These are phyloP conservation scores for Diospyros kaki DNA, from an alignment of 148 eudicot species.

Conservation along the genomic window DNA sequence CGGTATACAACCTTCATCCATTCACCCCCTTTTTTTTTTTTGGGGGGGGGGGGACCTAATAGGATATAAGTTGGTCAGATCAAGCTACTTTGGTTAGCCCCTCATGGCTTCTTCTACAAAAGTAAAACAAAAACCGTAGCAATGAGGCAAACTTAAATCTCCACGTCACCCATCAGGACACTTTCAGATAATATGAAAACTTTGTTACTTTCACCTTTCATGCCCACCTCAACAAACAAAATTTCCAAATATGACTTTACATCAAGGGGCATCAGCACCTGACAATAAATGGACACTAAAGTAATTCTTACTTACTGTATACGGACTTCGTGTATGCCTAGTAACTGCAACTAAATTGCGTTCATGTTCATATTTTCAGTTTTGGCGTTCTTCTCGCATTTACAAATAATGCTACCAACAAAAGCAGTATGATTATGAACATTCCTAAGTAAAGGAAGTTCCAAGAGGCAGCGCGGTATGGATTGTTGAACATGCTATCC, in stretches of 20 bases:
- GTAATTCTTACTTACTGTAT: background rate
- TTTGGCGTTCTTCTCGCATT: slow-evolving; percentile 7
- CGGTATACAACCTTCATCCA: no score
- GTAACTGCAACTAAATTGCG: background rate
- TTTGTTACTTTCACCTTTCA: background rate
- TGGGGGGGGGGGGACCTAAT: no score
- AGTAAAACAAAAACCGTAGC: no score
- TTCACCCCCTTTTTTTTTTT: no score
- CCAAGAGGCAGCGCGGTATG: slow-evolving; percentile 35
- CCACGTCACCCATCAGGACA: no score
- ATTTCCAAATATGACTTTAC: slow-evolving; percentile 13
- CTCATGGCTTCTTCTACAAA: no score
- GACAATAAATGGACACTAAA: background rate
- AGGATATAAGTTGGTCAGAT: no score
- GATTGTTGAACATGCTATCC: slow-evolving; percentile 17
- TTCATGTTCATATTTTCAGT: slow-evolving; percentile 12
- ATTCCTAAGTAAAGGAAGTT: slow-evolving; percentile 27
- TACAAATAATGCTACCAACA: slow-evolving; percentile 10
- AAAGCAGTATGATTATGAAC: background rate
- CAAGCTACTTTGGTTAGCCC: no score
- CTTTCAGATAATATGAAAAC: background rate
- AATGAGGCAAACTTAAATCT: no score
- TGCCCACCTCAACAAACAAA: slow-evolving; percentile 13
- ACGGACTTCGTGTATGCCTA: background rate
- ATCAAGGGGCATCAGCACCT: background rate